Conservation (phyloP, 495 filamentous ascomycete genomes). For the Elaphomyces granulatus region DNA sequence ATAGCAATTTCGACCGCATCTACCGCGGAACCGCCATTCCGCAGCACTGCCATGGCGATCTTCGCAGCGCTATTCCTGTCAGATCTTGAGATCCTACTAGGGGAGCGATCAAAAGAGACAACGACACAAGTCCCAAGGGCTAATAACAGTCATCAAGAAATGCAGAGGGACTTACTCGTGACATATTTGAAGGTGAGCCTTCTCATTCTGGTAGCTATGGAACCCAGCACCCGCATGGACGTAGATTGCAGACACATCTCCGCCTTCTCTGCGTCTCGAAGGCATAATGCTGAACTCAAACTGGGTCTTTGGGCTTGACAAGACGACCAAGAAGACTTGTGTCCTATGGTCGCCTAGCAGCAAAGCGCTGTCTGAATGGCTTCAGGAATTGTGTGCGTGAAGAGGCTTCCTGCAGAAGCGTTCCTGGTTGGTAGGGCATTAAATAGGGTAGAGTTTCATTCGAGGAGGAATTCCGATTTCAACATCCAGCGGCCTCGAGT, state of each 20-base stretch:
- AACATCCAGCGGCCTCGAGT: too few relatives aligned
- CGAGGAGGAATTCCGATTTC: too few relatives aligned
- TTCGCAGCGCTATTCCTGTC: slow-evolving; percentile 50
- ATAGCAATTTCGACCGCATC: slow-evolving; percentile 92
- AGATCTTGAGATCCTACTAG: slow-evolving; percentile 9
- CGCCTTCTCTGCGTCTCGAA: slow-evolving; percentile 15
- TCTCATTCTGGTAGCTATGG: slow-evolving; percentile 74
- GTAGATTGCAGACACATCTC: slow-evolving; percentile 59
- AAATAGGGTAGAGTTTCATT: too few relatives aligned
- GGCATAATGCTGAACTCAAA: slow-evolving; percentile 19
- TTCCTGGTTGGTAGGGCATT: too few relatives aligned
- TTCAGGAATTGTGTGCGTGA: too few relatives aligned
- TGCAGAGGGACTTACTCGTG: slow-evolving; percentile 51
- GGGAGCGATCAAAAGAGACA: too few relatives aligned
- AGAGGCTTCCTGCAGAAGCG: too few relatives aligned
- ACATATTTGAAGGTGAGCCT: slow-evolving; percentile 69
- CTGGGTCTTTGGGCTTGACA: background rate
- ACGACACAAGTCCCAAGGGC: background rate
- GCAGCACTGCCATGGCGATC: slow-evolving; percentile 64
- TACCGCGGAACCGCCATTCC: slow-evolving; percentile 59
- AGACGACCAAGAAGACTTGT: too few relatives aligned
- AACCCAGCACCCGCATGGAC: slow-evolving; percentile 95
- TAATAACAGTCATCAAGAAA: background rate
- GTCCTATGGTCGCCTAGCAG: too few relatives aligned
- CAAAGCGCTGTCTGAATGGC: too few relatives aligned